These are phyloP conservation scores for Yamadazyma buinensis DNA, from an alignment of 1,139 yeast genomes.

Conservation along the genomic window DNA sequence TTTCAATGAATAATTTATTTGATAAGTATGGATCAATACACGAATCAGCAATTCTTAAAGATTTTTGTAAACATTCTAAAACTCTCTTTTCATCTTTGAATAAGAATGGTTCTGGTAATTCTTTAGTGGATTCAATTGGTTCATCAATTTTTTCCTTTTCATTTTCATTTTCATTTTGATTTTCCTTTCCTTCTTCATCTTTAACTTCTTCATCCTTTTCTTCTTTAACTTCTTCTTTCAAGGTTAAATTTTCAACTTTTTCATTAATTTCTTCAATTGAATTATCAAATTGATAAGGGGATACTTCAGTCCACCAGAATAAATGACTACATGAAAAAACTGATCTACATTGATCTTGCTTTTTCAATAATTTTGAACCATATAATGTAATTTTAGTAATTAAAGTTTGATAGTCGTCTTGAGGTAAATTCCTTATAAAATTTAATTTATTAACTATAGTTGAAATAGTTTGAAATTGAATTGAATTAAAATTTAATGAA, in stretches of 20 bases:
- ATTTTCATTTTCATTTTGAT: slow-evolving; percentile 15
- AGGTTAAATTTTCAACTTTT: slow-evolving; percentile 21
- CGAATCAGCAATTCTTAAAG: slow-evolving; percentile 87
- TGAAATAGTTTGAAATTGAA: slow-evolving; percentile 36
- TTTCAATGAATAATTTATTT: slow-evolving; percentile 82
- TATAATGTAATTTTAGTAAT: slow-evolving; percentile 84
- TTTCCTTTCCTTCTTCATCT: slow-evolving; percentile 17
- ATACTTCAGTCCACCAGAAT: slow-evolving; percentile 84
- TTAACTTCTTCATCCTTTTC: slow-evolving; percentile 31
- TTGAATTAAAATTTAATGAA: slow-evolving; percentile 34
- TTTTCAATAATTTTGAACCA: slow-evolving; percentile 83
- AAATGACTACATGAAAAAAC: slow-evolving; percentile 85
- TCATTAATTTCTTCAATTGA: slow-evolving; percentile 2
- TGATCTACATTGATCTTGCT: slow-evolving; percentile 92
- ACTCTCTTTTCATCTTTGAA: slow-evolving; percentile 42
- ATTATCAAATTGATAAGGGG: slow-evolving; percentile 10
- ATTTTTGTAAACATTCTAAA: slow-evolving; percentile 51
- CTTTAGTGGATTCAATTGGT: slow-evolving; percentile 21
- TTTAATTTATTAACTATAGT: slow-evolving; percentile 62
- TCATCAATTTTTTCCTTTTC: slow-evolving; percentile 11
- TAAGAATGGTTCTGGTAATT: slow-evolving; percentile 13
- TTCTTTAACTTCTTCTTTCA: slow-evolving; percentile 21
- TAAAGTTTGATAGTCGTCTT: slow-evolving; percentile 71
- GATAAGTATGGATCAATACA: slow-evolving; percentile 83
- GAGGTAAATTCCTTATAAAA: slow-evolving; percentile 51